phyloP scores from a whole-genome alignment of 306 rosid species.

The Potentilla sterilis region DNA sequence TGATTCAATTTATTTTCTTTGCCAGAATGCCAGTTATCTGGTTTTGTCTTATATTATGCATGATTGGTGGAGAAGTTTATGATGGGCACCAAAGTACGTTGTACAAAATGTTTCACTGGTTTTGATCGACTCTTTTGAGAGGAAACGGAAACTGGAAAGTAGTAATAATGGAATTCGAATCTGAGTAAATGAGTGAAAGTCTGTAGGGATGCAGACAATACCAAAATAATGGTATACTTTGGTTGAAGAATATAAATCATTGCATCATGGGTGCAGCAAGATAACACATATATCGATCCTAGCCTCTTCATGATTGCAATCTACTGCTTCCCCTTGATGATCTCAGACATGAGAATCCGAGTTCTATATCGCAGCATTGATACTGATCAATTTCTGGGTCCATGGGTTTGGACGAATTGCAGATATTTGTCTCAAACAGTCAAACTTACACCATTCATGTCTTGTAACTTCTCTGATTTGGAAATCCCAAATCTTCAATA shows the following conservation, averaged over 20 bases:
- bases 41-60: not conserved
- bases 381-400: too few relatives aligned
- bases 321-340: not conserved
- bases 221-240: not conserved
- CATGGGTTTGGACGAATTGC: too few relatives aligned
- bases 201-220: not conserved
- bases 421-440: too few relatives aligned
- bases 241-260: not conserved
- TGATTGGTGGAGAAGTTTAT: not conserved
- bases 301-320: not conserved
- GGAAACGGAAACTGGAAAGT: slow-evolving; percentile 6
- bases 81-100: not conserved
- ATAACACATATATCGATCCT: not conserved
- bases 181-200: not conserved
- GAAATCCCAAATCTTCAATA: too few relatives aligned
- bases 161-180: not conserved
- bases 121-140: not conserved
- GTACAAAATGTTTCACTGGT: not conserved
- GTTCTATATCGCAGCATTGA: not conserved
- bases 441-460: too few relatives aligned
- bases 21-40: not conserved
- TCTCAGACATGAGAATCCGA: not conserved
- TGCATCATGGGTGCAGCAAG: not conserved
- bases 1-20: not conserved
- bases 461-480: too few relatives aligned